Evolutionary conservation across 495 filamentous ascomycete genomes (phyloP).

Genomic region (Letharia lupina): DNA sequence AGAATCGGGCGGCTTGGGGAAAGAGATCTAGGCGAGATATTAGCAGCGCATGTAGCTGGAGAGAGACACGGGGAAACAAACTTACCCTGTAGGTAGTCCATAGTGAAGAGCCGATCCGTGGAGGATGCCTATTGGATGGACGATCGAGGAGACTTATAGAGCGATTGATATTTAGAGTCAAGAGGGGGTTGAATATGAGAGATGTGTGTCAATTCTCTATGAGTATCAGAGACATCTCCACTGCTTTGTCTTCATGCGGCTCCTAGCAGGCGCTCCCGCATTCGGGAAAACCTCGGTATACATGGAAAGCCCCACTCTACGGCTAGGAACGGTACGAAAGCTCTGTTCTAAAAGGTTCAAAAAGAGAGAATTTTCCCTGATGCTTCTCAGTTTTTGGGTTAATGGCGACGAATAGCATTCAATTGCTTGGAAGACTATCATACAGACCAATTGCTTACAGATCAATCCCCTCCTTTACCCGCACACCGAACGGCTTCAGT

Average conservation of each 20-base stretch:
- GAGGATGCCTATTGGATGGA: neutral
- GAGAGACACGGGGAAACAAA: slow-evolving; percentile 4
- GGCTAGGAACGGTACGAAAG: slow-evolving; percentile 1
- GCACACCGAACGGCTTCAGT: neutral
- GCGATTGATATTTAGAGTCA: neutral
- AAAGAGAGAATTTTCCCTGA: neutral
- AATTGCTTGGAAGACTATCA: neutral
- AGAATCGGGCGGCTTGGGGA: slow-evolving; percentile 32
- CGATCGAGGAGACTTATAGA: neutral
- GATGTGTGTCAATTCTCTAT: neutral
- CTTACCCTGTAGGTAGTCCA: slow-evolving; percentile 18
- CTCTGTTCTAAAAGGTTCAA: neutral
- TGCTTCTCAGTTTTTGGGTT: neutral
- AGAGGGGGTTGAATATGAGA: neutral
- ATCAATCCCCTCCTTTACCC: neutral
- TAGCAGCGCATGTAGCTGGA: neutral
- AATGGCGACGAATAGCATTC: slow-evolving; percentile 10
- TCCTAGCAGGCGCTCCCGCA: neutral
- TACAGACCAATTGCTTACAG: neutral
- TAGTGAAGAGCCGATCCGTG: slow-evolving; percentile 1
- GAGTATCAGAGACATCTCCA: neutral
- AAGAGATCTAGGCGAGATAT: slow-evolving; percentile 30
- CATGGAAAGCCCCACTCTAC: neutral
- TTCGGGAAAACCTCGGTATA: slow-evolving; percentile 3
- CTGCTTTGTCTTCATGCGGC: neutral